Base-by-base conservation (phyloP, 2,329 filamentous ascomycete species). In the Microascus cirrosus region DNA sequence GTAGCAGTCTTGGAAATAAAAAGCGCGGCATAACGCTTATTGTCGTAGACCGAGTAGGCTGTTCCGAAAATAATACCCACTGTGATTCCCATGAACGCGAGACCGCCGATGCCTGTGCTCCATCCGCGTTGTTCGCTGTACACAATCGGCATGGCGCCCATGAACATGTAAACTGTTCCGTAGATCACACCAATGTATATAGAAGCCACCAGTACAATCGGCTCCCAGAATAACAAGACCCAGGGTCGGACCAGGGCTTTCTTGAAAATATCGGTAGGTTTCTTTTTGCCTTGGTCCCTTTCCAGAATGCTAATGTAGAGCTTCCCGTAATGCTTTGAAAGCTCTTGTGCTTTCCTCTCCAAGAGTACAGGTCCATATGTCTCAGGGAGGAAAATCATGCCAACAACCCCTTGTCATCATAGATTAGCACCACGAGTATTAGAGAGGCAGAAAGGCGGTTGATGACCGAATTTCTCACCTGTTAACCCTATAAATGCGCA, bases 211-310 rank as follows among this genome's bases (percentile, higher is more conserved):
- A 86, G 67, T 25, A 87, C 82, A 61, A 88, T 87, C 4, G 85
- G 85, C 63, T 89, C 85, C 56, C 70, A 70, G 72, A 88, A 83
- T 1, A 89, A 74, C 6, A 89, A 71, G 45, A 84, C 70, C 82
- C 82, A 86, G 1, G 85, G 85, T 1, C 85, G 77, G 50, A 76
- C 70, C 18, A 87, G 72, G 4, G 81, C 77, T 2, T 77, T 76
- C 58, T 75, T 75, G 66, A 86, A 79, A 45, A 79, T 76, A 57
- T 76, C 67, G 8, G 65, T 65, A n/a, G 80, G 63, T 8, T 7
- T 6, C 39, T 69, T 71, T 25, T 75, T 75, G n/a, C 45, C 45
- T 54, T 73, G 70, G n/a, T 73, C 70, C 22, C 68, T 68, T 53
- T 80, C 78, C 20, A 74, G 60, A 61, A 74, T 76, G 57, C 77